Conservation (phyloP, 441 rosid species). For the Raphanus hybrid region DNA sequence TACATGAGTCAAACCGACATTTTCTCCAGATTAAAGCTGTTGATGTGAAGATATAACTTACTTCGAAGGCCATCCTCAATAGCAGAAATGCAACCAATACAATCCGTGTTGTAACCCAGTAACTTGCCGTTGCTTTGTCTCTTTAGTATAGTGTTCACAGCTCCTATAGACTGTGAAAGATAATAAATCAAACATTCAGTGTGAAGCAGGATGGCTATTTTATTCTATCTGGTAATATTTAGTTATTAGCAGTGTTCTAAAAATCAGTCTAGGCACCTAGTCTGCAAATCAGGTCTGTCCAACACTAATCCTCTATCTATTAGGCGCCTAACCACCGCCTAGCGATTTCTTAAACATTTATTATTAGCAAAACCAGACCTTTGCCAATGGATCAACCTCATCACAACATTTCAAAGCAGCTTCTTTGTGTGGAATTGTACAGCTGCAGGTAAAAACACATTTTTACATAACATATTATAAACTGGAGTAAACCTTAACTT, state of each 20-base stretch:
- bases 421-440: slow-evolving; percentile 95
- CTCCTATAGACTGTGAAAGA: slow-evolving; percentile 77
- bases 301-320: too few species aligned
- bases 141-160: slow-evolving; percentile 73
- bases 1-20: slow-evolving; percentile 1
- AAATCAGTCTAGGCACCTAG: background rate
- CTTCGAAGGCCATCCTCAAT: too few species aligned
- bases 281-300: too few species aligned
- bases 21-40: background rate
- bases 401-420: slow-evolving; percentile 82
- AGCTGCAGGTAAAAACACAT: slow-evolving; percentile 51
- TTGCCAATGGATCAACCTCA: slow-evolving; percentile 88
- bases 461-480: slow-evolving; percentile 4
- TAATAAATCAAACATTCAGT: slow-evolving; percentile 22
- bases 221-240: slow-evolving; percentile 1
- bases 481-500: too few species aligned
- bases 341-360: background rate
- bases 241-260: background rate
- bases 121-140: slow-evolving; percentile 68
- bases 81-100: slow-evolving; percentile 61
- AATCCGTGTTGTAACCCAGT: slow-evolving; percentile 71
- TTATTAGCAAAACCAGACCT: slow-evolving; percentile 56
- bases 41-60: too few species aligned
- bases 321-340: too few species aligned
- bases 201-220: background rate